Percentiles rank a stretch among this genome's conserved stretches.
Evolutionary conservation across 768 basidiomycete genomes (phyloP).

Genomic region (Austroboletus eburneus): DNA sequence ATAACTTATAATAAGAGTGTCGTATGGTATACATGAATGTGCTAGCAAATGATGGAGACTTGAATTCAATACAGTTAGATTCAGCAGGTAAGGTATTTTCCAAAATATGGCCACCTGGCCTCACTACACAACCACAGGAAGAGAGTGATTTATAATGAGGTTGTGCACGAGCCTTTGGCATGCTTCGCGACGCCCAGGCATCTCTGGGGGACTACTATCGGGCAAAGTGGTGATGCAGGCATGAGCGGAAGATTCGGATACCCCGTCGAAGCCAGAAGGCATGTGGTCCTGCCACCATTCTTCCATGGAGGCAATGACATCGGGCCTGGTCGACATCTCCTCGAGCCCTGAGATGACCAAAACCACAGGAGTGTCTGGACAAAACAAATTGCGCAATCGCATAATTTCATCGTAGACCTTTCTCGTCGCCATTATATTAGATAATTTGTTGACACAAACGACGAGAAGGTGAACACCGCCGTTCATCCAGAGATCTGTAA

Average conservation of each 20-base stretch:
- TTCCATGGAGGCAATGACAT: not conserved
- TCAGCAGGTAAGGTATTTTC: too few relatives aligned
- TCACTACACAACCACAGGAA: too few relatives aligned
- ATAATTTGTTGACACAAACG: too few relatives aligned
- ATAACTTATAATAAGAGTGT: too few relatives aligned
- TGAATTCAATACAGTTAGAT: too few relatives aligned
- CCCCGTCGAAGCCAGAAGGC: slow-evolving; percentile 22
- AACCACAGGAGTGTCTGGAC: not conserved
- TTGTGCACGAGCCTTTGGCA: slow-evolving; percentile 18
- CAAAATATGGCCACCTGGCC: too few relatives aligned
- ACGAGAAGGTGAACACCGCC: too few relatives aligned
- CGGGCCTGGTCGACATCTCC: not conserved
- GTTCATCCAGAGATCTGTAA: too few relatives aligned
- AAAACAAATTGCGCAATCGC: not conserved
- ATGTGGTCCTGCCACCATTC: slow-evolving; percentile 14
- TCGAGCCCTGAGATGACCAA: not conserved
- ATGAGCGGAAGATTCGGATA: slow-evolving; percentile 29
- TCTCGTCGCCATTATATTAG: not conserved
- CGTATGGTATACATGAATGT: too few relatives aligned
- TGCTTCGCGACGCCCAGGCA: slow-evolving; percentile 15
- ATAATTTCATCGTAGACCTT: not conserved
- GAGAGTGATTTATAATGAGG: slow-evolving; percentile 15
- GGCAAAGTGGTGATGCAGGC: slow-evolving; percentile 37
- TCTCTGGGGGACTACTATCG: slow-evolving; percentile 17
- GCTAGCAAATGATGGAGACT: too few relatives aligned